Evolutionary conservation across 495 filamentous ascomycete genomes (phyloP), one percentile per base, ranked within the genome.

Genomic region (Choiromyces venosus): DNA sequence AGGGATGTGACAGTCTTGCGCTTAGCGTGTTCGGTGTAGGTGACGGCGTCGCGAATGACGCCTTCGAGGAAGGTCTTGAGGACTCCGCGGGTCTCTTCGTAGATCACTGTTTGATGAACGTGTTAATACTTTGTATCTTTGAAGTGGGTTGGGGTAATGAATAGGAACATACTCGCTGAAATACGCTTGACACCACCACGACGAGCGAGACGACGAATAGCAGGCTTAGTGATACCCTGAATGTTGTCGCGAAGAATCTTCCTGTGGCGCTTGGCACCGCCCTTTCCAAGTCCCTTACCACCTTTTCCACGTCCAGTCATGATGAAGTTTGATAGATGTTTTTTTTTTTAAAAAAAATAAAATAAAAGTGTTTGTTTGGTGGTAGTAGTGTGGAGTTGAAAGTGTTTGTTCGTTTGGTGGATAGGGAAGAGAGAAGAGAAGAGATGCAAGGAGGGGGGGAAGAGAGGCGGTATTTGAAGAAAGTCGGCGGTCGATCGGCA

Each of bases 141-240:
- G 9, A 64, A n/a, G 16, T n/a, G 46, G 76, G 73, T 72, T 67
- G 72, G 37, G 65, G 52, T 67, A 14, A n/a, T n/a, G n/a, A n/a
- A n/a, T n/a, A n/a, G n/a, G n/a, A 69, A 87, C 89, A 79, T 89
- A 91, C 89, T 94, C 84, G 92, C 92, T 83, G 96, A 98, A 87
- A 99, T 99, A 97, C 96, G 95, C 93, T 99, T 97, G 88, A 97
- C 94, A 93, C 94, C 94, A 86, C 94, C 94, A 93, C 94, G 93
- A 85, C 94, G 93, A 74, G 95, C 95, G 85, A 99, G 95, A 96
- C 95, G 96, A 84, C 95, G 93, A 87, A 99, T 99, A 83, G 95
- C 95, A 84, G 95, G 95, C 93, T 99, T 99, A 85, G 95, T 99
- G 86, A 99, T 99, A 88, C 95, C 78, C 83, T 97, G 94, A 84